Evolutionary conservation across 306 rosid genomes (phyloP), one percentile per base, ranked within the genome.

Genomic region (Quercus ilex): DNA sequence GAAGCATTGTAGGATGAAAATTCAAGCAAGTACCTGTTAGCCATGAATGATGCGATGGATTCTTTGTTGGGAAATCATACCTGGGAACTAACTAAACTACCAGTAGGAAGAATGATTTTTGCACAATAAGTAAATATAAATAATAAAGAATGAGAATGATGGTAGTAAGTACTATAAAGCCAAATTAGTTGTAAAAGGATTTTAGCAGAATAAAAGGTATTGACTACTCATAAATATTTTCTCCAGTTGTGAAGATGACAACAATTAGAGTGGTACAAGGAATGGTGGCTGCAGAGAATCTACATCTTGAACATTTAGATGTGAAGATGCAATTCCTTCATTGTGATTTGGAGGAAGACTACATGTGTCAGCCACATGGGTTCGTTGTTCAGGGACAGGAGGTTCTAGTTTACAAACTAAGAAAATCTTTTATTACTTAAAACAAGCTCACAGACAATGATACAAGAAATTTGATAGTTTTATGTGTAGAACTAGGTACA

Each of bases 41-140:
- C 55, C 78, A 75, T 57, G 78, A 75, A 19, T 1, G 71, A 59
- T 60, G 70, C 20, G 71, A 59, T 75, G 25, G 55, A 75, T 20
- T 57, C 70, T 1, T 9, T 59, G 3, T 3, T 33, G 21, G 0
- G 19, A 17, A 59, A 75, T 75, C 4, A 75, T 25, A 74, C 68
- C 0, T 74, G 21, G 26, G 57, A 75, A 12, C 35, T 75, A 7
- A 60, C 41, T 19, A 5, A 58, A 21, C 6, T 60, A 41, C 73
- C 25, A 0, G 1, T 1, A 41, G 71, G 79, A 11, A 41, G 20
- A 60, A 62, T 17, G 72, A 59, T 2, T 11, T 74, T 11, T 74
- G 6, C 64, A 53, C 4, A 74, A 30, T 21, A 30, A 74, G 23
- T 74, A 4, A 30, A 64, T 76, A 5, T 76, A 38, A 17, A 25